These are phyloP conservation scores for Barbarea vulgaris DNA, from an alignment of 345 rosid species.

Conservation along the genomic window DNA sequence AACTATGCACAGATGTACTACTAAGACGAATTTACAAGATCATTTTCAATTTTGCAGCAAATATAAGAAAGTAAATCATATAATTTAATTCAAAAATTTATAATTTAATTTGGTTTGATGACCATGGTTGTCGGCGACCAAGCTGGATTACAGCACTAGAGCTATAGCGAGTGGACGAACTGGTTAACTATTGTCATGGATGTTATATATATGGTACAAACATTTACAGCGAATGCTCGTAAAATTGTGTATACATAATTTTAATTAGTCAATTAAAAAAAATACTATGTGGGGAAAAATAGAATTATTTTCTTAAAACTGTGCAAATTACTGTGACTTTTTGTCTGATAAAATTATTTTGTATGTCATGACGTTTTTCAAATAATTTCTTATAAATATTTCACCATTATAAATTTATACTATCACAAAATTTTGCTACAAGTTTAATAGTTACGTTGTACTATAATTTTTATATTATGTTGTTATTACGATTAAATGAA, in stretches of 20 bases:
- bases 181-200: neutral
- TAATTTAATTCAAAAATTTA: neutral
- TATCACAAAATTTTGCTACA: neutral
- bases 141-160: neutral
- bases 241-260: neutral
- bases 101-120: neutral
- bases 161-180: neutral
- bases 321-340: neutral
- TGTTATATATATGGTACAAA: neutral
- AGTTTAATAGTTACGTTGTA: neutral
- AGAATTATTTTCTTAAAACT: neutral
- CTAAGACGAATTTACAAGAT: neutral
- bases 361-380: neutral
- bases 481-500: neutral
- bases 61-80: neutral
- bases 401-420: no score
- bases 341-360: neutral
- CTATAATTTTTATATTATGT: neutral
- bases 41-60: neutral
- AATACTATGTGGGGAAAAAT: neutral
- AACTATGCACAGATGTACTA: neutral
- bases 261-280: neutral
- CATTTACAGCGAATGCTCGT: neutral
- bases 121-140: neutral
- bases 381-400: neutral